Evolutionary conservation across 1,284 basidiomycete genomes (phyloP).

Genomic region (Heliocybe sulcata): DNA sequence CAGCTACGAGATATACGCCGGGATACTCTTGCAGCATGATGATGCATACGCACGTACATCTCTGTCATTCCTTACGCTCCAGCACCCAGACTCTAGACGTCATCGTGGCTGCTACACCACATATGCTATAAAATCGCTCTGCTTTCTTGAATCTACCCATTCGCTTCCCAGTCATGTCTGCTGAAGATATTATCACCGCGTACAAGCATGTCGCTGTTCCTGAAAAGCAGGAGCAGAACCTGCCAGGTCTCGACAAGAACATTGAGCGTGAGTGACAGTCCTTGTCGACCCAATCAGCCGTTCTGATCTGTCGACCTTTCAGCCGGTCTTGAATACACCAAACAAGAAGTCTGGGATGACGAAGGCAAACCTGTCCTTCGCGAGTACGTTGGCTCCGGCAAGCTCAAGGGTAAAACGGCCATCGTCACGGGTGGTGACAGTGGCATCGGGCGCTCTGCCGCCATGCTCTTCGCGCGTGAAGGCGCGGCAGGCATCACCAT

Average conservation of each 20-base stretch:
- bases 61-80: no score
- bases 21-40: no score
- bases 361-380: conserved; percentile 49
- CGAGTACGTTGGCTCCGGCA: conserved; percentile 40
- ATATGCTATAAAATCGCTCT: no score
- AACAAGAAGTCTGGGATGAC: conserved; percentile 50
- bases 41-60: no score
- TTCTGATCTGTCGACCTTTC: conserved; percentile 4
- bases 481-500: conserved; percentile 56
- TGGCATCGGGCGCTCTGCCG: conserved; percentile 56
- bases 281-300: neutral
- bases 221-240: conserved; percentile 29
- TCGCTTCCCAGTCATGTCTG: neutral
- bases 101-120: no score
- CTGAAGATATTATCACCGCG: conserved; percentile 4
- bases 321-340: conserved; percentile 43
- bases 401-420: conserved; percentile 50
- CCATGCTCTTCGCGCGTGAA: conserved; percentile 57
- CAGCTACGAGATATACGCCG: no score
- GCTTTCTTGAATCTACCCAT: no score
- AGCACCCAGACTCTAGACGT: no score
- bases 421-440: conserved; percentile 48
- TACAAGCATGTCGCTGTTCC: conserved; percentile 2
- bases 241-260: conserved; percentile 40
- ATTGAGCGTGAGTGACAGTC: conserved; percentile 20